Evolutionary conservation across 805 yeast genomes (phyloP).

Genomic region (Kodamaea nitidulidarum): DNA sequence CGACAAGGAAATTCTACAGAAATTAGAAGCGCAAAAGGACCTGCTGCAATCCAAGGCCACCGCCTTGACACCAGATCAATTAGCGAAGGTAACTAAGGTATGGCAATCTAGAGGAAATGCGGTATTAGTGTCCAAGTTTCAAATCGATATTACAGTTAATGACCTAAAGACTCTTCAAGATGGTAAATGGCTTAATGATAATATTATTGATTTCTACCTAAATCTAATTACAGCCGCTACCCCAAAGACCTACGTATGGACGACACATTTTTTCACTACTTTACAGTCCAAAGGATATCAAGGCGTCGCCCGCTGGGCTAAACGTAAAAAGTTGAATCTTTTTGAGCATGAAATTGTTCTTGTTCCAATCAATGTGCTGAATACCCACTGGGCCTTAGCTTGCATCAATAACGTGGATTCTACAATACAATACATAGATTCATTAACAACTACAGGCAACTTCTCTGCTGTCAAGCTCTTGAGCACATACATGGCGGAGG

Average conservation of each 20-base stretch:
- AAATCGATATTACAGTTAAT: conserved; percentile 56
- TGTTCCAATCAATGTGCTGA: conserved; percentile 80
- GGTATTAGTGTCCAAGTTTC: conserved; percentile 30
- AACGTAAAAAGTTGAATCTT: conserved; percentile 65
- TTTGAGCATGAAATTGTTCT: conserved; percentile 61
- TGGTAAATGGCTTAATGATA: conserved; percentile 85
- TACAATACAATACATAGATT: conserved; percentile 71
- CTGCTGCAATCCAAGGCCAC: conserved; percentile 7
- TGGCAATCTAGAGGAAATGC: conserved; percentile 26
- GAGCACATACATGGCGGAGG: conserved; percentile 60
- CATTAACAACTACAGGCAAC: conserved; percentile 52
- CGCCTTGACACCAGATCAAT: conserved; percentile 28
- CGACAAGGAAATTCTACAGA: conserved; percentile 6
- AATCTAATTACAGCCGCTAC: conserved; percentile 45
- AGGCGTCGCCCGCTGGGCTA: conserved; percentile 84
- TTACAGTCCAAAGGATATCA: conserved; percentile 68
- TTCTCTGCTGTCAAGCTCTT: conserved; percentile 42
- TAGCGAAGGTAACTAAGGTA: conserved; percentile 26
- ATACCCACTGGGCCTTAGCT: conserved; percentile 90
- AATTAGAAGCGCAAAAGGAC: conserved; percentile 5
- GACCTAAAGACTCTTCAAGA: conserved; percentile 73
- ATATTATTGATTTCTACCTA: conserved; percentile 79
- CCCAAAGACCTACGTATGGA: conserved; percentile 60
- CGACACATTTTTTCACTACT: conserved; percentile 83
- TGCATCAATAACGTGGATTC: conserved; percentile 61